These are phyloP conservation scores for Xerocomellus dryophilus DNA, from an alignment of 768 basidiomycete species.

Conservation along the genomic window DNA sequence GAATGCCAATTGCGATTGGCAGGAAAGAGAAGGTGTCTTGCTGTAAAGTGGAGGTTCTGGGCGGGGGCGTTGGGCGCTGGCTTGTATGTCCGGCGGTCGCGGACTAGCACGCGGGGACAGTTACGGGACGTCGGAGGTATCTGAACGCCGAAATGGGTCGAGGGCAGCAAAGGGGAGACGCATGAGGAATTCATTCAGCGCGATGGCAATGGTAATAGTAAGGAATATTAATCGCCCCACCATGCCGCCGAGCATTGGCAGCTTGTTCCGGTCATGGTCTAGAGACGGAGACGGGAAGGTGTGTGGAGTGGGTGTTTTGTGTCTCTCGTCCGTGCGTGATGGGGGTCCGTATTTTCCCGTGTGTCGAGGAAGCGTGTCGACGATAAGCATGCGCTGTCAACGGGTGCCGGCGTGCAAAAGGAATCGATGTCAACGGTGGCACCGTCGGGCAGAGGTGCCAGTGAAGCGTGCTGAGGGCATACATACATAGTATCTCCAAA, in stretches of 20 bases:
- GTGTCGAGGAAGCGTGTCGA: neutral
- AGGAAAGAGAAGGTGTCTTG: neutral
- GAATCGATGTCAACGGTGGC: neutral
- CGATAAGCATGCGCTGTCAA: conserved; percentile 11
- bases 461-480: neutral
- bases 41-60: neutral
- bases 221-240: neutral
- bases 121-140: neutral
- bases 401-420: conserved; percentile 4
- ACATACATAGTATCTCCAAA: neutral
- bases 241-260: conserved; percentile 4
- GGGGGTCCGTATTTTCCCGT: conserved; percentile 15
- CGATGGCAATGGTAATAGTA: neutral
- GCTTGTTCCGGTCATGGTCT: conserved; percentile 6
- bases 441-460: neutral
- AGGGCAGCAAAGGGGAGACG: neutral
- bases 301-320: neutral
- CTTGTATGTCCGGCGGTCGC: neutral
- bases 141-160: neutral
- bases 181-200: neutral
- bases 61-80: conserved; percentile 3
- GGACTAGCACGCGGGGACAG: neutral
- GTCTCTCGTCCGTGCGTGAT: no score
- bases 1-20: neutral
- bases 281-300: neutral